These are phyloP conservation scores for Coniochaeta sp. DNA, from an alignment of 2,329 filamentous ascomycete genomes.

Conservation along the genomic window DNA sequence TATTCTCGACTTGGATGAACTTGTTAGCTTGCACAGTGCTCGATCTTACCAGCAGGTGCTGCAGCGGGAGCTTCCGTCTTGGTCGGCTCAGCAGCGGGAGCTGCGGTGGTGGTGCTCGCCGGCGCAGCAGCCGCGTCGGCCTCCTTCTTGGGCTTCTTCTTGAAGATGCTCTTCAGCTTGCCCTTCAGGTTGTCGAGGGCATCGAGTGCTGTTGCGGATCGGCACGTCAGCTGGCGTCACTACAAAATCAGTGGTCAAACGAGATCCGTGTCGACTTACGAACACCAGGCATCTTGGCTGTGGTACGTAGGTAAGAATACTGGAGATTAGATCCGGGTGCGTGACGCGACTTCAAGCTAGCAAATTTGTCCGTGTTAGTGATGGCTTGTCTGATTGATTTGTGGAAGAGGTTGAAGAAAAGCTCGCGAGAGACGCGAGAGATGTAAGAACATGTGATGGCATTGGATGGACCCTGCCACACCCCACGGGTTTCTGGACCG, in stretches of 20 bases:
- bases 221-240: neutral
- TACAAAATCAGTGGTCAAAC: conserved; percentile 9
- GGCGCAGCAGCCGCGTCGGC: conserved; percentile 14
- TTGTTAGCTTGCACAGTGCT: conserved; percentile 4
- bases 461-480: neutral
- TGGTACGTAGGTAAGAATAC: neutral
- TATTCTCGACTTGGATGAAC: too few relatives aligned
- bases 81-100: conserved; percentile 22
- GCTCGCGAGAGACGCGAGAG: neutral
- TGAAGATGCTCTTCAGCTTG: conserved; percentile 46
- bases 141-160: conserved; percentile 37
- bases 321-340: neutral
- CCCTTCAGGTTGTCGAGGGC: conserved; percentile 48
- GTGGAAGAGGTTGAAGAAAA: neutral
- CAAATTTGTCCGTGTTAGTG: neutral
- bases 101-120: conserved; percentile 16
- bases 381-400: neutral
- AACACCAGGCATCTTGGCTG: conserved; percentile 3
- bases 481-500: neutral
- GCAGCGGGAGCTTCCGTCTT: conserved; percentile 26
- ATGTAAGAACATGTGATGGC: neutral
- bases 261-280: conserved; percentile 24
- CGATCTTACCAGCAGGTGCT: conserved; percentile 17
- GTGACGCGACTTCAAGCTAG: neutral
- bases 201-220: conserved; percentile 31